Conservation (phyloP, 1,284 basidiomycete species). For the Rhodotorula sp. region DNA sequence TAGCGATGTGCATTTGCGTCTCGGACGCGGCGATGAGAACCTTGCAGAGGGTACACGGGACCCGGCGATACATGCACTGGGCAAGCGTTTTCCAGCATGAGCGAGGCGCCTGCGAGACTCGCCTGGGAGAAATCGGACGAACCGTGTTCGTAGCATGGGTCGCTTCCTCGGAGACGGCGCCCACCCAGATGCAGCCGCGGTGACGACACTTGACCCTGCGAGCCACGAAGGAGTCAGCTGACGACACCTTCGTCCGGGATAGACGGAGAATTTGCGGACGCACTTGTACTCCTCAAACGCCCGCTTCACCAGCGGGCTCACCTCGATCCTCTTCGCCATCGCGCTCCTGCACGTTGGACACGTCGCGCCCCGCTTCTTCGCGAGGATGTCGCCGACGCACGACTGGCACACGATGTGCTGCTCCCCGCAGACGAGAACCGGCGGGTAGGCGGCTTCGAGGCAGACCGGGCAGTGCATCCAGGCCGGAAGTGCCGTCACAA, state of each 20-base stretch:
- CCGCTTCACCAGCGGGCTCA: background rate
- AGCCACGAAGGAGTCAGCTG: accelerated
- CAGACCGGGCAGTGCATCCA: background rate
- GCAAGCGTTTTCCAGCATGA: no score
- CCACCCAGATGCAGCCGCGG: no score
- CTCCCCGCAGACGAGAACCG: background rate
- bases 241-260: no score
- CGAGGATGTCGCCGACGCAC: background rate
- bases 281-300: background rate
- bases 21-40: background rate
- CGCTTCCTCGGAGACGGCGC: no score
- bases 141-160: no score
- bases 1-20: background rate
- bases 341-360: background rate
- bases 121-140: no score
- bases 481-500: background rate
- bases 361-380: accelerated
- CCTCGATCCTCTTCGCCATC: background rate
- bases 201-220: background rate
- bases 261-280: no score
- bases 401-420: background rate
- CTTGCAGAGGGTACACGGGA: background rate
- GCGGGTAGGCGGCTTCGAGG: background rate
- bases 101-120: no score
- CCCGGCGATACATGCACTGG: background rate